Evolutionary conservation across 129 eudicot species (phyloP), one percentile per base, ranked within the genome.

Genomic region (Chrysanthemum makinoi): DNA sequence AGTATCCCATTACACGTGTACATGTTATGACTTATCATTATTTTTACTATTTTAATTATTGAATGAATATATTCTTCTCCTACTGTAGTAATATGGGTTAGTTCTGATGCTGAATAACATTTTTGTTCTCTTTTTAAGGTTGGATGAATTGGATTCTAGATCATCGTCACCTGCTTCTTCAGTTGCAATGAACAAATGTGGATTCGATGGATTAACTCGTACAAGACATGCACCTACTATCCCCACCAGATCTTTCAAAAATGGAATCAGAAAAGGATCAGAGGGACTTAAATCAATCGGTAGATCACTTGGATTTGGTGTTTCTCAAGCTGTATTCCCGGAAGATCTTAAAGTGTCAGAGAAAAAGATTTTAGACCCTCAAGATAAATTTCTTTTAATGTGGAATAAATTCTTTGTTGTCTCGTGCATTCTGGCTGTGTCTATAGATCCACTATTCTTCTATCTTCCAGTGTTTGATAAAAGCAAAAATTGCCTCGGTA

Each of bases 271-370:
- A 63, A 89, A 80, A 81, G 96, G 98, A 66, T 86, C 96, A 43
- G 85, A 89, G 81, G 98, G 98, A 79, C 96, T 92, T 43, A 83
- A 73, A 66, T 84, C 98, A 64, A 80, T 92, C 55, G 93, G 97
- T 17, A 83, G 89, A 66, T 78, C 93, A 50, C 89, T 91, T 70
- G 88, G 91, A 66, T 83, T 86, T 48, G 91, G 96, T 17, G 96
- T 88, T 78, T 75, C 96, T 62, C 82, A 80, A 30, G 96, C 98
- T 46, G 98, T 92, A 50, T 92, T 92, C 71, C 98, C 98, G 0
- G 98, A 92, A 82, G 98, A 92, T 78, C 95, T 92, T 56, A 81
- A 92, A 77, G 95, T 80, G 56, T 92, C 98, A 14, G 91, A 89
- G 72, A 86, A 89, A 69, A 91, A 86, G 79, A 92, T 92, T 76